Base-by-base conservation (phyloP, 805 yeast genomes). In the Suhomyces sp. region DNA sequence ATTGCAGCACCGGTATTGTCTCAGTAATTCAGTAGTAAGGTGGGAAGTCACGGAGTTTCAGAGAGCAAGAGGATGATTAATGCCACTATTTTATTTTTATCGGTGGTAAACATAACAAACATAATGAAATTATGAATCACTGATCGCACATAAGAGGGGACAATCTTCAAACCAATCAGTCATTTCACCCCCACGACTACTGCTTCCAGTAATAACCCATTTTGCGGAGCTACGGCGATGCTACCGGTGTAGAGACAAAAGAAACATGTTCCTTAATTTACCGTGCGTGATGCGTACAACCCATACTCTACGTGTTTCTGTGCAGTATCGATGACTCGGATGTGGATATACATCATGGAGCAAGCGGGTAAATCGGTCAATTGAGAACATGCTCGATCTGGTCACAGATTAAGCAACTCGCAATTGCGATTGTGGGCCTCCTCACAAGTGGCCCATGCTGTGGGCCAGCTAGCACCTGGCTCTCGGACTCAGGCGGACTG, bases 281-380 rank as follows among this genome's bases (percentile, higher is more conserved):
- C 51, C 24, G 33, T 42, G 31, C 47, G 33, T 17, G 51, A 46
- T 48, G 51, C 51, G 51, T 48, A 48, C 47, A 40, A 38, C 42
- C 29, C 51, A 41, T 48, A 48, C 51, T 41, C 42, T 31, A 47
- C 2, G 3, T 46, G 24, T 24, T 12, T 15, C 12, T 31, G 13
- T 46, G 48, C 48, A 46, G 40, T 35, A 46, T n/a, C 22, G 42
- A 38, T 38, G 42, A 17, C 42, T 38, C n/a, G 41, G 12, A 15
- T 15, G 9, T 38, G 42, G 17, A 19, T 4, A 33, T 13, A n/a
- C 36, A 9, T 38, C n/a, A 17, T 38, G 41, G 41, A 17, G 22
- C 24, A 17, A 38, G 42, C 24, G 24, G n/a, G 8, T 2, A 19
- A 29, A 29, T 29, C n/a, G 24, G 17, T 8, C 42, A 38, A 38